Conservation (phyloP, 2,329 filamentous ascomycete species). For the Lachnellula cervina region DNA sequence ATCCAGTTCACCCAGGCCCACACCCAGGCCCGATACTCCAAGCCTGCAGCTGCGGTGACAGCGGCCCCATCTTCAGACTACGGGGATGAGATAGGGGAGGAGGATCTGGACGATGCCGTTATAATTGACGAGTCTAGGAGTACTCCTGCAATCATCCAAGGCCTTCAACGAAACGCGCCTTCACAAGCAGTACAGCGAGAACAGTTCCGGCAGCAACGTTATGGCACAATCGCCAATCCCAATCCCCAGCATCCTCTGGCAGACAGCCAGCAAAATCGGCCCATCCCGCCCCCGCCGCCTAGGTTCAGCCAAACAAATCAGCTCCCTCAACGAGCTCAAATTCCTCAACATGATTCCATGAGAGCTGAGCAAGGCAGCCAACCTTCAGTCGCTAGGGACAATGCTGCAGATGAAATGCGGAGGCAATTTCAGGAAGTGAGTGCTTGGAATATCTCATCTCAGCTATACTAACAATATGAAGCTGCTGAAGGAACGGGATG, state of each 20-base stretch:
- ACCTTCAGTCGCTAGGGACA: constrained; percentile 5
- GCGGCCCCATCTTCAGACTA: constrained; percentile 33
- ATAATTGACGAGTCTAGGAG: constrained; percentile 37
- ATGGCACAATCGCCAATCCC: constrained; percentile 12
- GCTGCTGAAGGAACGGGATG: constrained; percentile 48
- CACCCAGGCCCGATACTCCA: constrained; percentile 16
- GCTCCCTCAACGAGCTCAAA: neutral
- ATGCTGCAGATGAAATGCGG: constrained; percentile 17
- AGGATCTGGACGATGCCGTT: constrained; percentile 50
- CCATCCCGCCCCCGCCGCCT: constrained; percentile 7
- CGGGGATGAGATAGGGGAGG: constrained; percentile 32
- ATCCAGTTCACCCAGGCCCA: constrained; percentile 49
- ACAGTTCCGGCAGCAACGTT: constrained; percentile 21
- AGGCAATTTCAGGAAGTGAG: constrained; percentile 27
- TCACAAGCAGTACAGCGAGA: constrained; percentile 17
- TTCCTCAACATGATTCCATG: constrained; percentile 15
- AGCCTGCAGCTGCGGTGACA: constrained; percentile 8
- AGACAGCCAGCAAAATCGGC: constrained; percentile 10
- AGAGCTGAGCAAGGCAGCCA: constrained; percentile 13
- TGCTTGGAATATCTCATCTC: neutral
- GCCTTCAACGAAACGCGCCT: constrained; percentile 12
- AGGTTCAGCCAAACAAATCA: constrained; percentile 9
- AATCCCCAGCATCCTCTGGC: constrained; percentile 7
- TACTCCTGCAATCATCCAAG: constrained; percentile 16
- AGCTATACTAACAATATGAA: constrained; percentile 6